These are phyloP conservation scores for Alternaria alternata DNA, from an alignment of 2,329 filamentous ascomycete genomes.

Conservation along the genomic window DNA sequence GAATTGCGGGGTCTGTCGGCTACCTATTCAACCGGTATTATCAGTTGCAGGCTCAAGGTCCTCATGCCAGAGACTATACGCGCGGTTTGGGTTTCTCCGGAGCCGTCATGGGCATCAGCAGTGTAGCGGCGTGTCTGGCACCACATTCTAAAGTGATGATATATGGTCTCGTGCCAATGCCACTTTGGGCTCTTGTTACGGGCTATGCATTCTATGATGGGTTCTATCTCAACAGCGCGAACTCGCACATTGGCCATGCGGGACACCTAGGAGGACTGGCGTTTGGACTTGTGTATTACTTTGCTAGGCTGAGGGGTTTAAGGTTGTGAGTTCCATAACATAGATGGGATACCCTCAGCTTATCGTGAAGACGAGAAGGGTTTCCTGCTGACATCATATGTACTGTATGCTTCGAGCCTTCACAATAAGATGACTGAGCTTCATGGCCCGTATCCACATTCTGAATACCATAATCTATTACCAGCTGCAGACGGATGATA, in stretches of 20 bases:
- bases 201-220: constrained; percentile 52
- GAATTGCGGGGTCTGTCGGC: constrained; percentile 31
- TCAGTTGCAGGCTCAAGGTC: constrained; percentile 4
- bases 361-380: not conserved
- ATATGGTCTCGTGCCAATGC: constrained; percentile 51
- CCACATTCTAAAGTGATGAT: constrained; percentile 47
- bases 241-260: constrained; percentile 48
- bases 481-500: not conserved
- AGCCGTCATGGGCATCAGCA: constrained; percentile 51
- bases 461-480: constrained; percentile 5
- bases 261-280: constrained; percentile 57
- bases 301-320: constrained; percentile 29
- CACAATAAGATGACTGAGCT: not conserved
- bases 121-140: constrained; percentile 50
- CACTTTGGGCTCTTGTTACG: constrained; percentile 49
- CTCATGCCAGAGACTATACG: constrained; percentile 6
- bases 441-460: not conserved
- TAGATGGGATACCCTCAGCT: not conserved
- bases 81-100: constrained; percentile 50
- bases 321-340: constrained; percentile 6
- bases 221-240: constrained; percentile 46
- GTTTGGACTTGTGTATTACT: constrained; percentile 50
- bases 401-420: not conserved
- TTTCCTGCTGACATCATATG: not conserved
- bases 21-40: constrained; percentile 25